Evolutionary conservation across 2,329 filamentous ascomycete species (phyloP), one percentile per base, ranked within the genome.

Genomic region (Westerdykella ornata): DNA sequence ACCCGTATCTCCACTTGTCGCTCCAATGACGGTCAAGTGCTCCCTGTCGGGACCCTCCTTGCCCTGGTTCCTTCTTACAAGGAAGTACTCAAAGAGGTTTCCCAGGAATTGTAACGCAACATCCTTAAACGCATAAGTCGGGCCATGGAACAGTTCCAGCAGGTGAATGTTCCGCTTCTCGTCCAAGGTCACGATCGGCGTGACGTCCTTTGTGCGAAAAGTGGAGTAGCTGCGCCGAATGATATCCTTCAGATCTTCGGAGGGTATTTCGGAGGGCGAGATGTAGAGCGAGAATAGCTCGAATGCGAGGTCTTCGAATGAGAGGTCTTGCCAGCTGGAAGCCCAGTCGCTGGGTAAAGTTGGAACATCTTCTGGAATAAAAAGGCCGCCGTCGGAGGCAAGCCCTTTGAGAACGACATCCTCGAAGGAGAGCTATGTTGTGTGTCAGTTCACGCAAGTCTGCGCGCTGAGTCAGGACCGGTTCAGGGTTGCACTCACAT

Each of bases 61-160:
- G 51, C 77, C 79, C 61, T 78, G 60, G 53, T 92, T 92, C 65
- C 78, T 80, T 52, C 85, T 73, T 4, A 82, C 76, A 11, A 92
- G 73, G 65, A 92, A 90, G 66, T 90, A 92, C 67, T 94, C 86
- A 52, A 94, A 97, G 2, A 98, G 73, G 59, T 98, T 97, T n/a
- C 92, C 92, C 2, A 98, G 72, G 61, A 96, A 92, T 57, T 97
- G 90, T 47, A 97, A 73, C 13, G 89, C 89, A 38, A 89, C 85
- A 67, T 97, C 90, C 70, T 97, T 66, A 74, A 97, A 97, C 2
- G 90, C 85, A 63, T 88, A 96, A 0, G 84, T 97, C 4, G 89
- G 92, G 1, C 92, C 92, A 65, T 97, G 90, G 75, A 97, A 98
- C 33, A 98, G 77, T 68, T 98, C 92, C 26, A 98, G 78, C 42